Conservation (phyloP, 768 basidiomycete genomes). For the Polyporus arcularius region DNA sequence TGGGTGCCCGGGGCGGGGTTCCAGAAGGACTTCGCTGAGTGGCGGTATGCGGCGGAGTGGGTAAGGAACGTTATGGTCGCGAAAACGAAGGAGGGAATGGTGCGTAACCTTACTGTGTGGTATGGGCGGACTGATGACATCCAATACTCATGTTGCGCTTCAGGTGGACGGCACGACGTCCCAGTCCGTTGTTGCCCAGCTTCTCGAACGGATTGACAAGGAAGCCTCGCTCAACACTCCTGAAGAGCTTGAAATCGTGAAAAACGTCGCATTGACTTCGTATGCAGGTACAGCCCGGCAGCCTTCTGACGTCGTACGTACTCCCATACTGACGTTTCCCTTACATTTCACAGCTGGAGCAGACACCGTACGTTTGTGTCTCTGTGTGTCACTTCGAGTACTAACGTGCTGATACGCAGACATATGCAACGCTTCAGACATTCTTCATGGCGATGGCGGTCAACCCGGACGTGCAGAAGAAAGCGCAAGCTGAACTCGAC, state of each 20-base stretch:
- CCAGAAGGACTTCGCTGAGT: neutral
- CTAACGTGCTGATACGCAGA: neutral
- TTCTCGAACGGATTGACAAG: neutral
- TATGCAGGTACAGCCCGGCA: neutral
- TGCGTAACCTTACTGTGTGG: neutral
- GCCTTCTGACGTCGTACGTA: neutral
- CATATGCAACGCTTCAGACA: constrained; percentile 9
- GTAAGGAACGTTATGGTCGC: neutral
- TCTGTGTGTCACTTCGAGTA: neutral
- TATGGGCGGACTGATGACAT: too few species aligned
- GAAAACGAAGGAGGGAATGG: neutral
- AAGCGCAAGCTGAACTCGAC: constrained; percentile 20
- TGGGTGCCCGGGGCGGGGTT: constrained; percentile 11
- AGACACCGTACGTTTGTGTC: neutral
- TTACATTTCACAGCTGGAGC: neutral
- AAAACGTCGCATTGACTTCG: neutral
- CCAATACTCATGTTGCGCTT: neutral
- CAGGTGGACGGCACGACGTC: neutral
- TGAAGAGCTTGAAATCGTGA: neutral
- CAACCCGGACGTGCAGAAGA: constrained; percentile 15
- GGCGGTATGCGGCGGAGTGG: neutral
- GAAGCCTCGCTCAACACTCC: neutral
- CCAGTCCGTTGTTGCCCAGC: neutral
- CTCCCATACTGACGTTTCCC: neutral
- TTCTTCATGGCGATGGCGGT: constrained; percentile 15